These are phyloP conservation scores for Aphanoascus verrucosus DNA, from an alignment of 2,329 filamentous ascomycete genomes.

Conservation along the genomic window DNA sequence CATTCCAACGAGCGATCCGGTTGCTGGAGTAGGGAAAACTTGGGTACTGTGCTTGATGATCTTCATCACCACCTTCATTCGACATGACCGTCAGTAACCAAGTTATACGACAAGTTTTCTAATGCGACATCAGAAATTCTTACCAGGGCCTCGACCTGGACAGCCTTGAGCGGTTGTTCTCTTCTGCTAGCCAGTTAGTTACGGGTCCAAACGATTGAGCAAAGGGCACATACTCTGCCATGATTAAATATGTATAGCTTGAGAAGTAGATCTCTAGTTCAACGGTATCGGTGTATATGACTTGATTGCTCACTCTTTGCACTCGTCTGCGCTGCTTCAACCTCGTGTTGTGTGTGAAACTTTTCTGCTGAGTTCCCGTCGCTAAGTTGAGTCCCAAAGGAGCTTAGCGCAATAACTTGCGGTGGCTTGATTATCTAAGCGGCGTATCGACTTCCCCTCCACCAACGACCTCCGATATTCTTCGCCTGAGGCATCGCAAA, in stretches of 20 bases:
- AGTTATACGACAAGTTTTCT: not conserved
- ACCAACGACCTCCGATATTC: not conserved
- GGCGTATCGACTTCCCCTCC: too few relatives aligned
- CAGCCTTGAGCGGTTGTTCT: conserved; percentile 67
- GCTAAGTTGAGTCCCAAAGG: conserved; percentile 1
- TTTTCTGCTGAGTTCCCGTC: conserved; percentile 1
- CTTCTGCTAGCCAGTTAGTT: conserved; percentile 37
- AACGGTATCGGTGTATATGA: not conserved
- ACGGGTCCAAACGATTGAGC: conserved; percentile 15
- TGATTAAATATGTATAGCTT: conserved; percentile 4
- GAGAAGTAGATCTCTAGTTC: not conserved
- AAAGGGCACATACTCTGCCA: conserved; percentile 16
- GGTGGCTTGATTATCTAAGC: not conserved
- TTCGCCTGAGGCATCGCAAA: not conserved
- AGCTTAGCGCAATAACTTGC: not conserved
- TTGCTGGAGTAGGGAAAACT: conserved; percentile 77
- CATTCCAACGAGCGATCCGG: conserved; percentile 87
- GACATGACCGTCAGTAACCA: conserved; percentile 15
- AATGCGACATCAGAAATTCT: conserved; percentile 19
- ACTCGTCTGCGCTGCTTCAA: not conserved
- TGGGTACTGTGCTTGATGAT: conserved; percentile 91
- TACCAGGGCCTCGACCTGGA: conserved; percentile 92
- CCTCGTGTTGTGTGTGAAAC: conserved; percentile 1
- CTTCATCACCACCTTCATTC: conserved; percentile 77
- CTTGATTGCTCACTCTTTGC: not conserved